Evolutionary conservation across 116 monocot genomes (phyloP).

Genomic region (Zostera marina): DNA sequence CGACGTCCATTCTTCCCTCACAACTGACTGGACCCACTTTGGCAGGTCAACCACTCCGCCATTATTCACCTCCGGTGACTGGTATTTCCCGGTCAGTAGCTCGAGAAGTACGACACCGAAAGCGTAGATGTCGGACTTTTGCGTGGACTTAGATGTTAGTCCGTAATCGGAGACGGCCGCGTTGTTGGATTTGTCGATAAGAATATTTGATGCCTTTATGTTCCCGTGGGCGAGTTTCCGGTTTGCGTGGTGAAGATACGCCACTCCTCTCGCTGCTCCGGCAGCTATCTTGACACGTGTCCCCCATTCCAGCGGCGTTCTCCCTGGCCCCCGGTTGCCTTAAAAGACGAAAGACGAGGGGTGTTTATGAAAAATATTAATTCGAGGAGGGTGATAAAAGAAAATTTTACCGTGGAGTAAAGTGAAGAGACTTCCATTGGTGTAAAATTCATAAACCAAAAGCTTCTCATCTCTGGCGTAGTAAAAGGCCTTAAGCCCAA

Average conservation of each 20-base stretch:
- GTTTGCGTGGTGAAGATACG: slow-evolving; percentile 31
- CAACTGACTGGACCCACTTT: slow-evolving; percentile 83
- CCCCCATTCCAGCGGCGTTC: slow-evolving; percentile 35
- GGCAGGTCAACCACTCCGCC: slow-evolving; percentile 18
- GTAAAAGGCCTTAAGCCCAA: slow-evolving; percentile 61
- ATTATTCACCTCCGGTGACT: slow-evolving; percentile 4
- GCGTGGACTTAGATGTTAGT: slow-evolving; percentile 15
- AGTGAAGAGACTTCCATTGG: slow-evolving; percentile 43
- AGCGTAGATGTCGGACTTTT: slow-evolving; percentile 22
- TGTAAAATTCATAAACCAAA: slow-evolving; percentile 54
- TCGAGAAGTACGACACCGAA: slow-evolving; percentile 30
- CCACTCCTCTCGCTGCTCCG: slow-evolving; percentile 34
- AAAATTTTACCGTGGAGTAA: slow-evolving; percentile 51
- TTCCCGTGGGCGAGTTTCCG: slow-evolving; percentile 45
- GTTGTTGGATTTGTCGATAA: slow-evolving; percentile 14
- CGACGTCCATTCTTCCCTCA: slow-evolving; percentile 32
- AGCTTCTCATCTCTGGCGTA: slow-evolving; percentile 90
- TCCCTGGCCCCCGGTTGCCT: slow-evolving; percentile 22
- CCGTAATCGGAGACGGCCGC: slow-evolving; percentile 31
- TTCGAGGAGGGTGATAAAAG: not conserved
- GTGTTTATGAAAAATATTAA: not conserved
- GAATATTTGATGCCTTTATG: slow-evolving; percentile 32
- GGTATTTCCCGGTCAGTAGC: slow-evolving; percentile 35
- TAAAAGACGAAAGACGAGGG: not conserved
- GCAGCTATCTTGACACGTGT: slow-evolving; percentile 30